These are phyloP conservation scores for Symbiotaphrina buchneri DNA, from an alignment of 495 filamentous ascomycete genomes.

Conservation along the genomic window DNA sequence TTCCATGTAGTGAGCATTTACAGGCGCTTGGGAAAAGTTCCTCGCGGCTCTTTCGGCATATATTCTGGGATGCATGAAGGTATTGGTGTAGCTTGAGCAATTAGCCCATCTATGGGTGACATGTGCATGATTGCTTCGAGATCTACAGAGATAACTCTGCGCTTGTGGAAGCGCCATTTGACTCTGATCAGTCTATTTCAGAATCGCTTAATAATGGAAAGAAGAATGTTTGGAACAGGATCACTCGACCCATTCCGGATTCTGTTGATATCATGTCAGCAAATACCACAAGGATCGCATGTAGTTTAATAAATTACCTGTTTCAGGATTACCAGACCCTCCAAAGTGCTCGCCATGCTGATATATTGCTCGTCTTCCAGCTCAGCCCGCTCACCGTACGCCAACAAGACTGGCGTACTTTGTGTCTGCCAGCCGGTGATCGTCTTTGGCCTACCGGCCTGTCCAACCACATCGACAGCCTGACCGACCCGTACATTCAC, in stretches of 20 bases:
- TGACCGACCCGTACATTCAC: conserved; percentile 96
- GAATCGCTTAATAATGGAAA: too few species aligned
- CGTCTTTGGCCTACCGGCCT: conserved; percentile 91
- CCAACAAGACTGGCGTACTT: conserved; percentile 83
- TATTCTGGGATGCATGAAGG: too few species aligned
- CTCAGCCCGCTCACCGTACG: conserved; percentile 86
- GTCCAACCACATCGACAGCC: conserved; percentile 93
- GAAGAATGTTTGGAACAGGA: too few species aligned
- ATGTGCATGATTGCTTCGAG: too few species aligned
- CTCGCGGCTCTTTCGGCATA: too few species aligned
- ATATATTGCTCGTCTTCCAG: conserved; percentile 96
- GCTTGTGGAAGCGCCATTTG: too few species aligned
- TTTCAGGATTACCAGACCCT: conserved; percentile 87
- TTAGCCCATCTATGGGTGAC: too few species aligned
- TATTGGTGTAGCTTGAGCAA: too few species aligned
- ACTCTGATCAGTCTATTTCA: too few species aligned
- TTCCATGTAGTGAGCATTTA: too few species aligned
- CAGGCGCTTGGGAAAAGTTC: too few species aligned
- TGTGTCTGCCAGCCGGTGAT: conserved; percentile 99
- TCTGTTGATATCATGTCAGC: conserved; percentile 5
- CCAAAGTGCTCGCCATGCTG: conserved; percentile 67
- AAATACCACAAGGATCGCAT: background rate
- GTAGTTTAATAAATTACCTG: conserved; percentile 39
- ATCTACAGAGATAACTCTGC: too few species aligned
- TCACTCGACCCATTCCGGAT: conserved; percentile 14